A percentile compares a stretch with the other conserved stretches of the same genome.
Conservation (phyloP, 1,139 yeast species). For the Blastobotrys elegans region DNA sequence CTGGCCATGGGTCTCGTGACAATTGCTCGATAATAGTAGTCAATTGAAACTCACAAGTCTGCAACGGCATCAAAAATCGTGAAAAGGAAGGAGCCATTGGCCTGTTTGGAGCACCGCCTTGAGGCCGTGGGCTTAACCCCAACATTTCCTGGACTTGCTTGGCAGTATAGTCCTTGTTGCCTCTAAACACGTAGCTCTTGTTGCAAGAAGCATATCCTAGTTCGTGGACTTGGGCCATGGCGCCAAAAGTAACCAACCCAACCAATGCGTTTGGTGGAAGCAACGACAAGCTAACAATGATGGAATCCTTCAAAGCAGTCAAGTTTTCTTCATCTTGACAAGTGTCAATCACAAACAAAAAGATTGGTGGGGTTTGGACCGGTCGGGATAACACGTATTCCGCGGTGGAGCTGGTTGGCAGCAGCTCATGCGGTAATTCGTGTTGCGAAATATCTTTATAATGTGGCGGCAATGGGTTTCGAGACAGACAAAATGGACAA, state of each 20-base stretch:
- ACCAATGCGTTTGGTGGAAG: conserved; percentile 92
- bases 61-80: conserved; percentile 80
- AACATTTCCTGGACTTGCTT: conserved; percentile 75
- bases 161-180: conserved; percentile 79
- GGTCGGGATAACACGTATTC: conserved; percentile 90
- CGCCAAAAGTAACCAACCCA: conserved; percentile 90
- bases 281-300: conserved; percentile 72
- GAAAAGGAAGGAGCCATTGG: conserved; percentile 43
- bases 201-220: conserved; percentile 72
- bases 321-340: conserved; percentile 95
- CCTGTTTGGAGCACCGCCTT: conserved; percentile 27
- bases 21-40: conserved; percentile 76
- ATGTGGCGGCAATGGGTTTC: conserved; percentile 87
- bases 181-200: conserved; percentile 85
- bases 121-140: conserved; percentile 43
- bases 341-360: conserved; percentile 82
- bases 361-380: conserved; percentile 87
- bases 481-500: conserved; percentile 77
- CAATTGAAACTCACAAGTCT: conserved; percentile 81
- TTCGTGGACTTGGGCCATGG: conserved; percentile 93
- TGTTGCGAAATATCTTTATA: conserved; percentile 81
- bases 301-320: conserved; percentile 80
- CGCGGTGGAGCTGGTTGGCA: conserved; percentile 73
- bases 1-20: conserved; percentile 87
- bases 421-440: conserved; percentile 81